Evolutionary conservation across 2,329 filamentous ascomycete species (phyloP), one percentile per base, ranked within the genome.

Genomic region (Scedosporium apiospermum): DNA sequence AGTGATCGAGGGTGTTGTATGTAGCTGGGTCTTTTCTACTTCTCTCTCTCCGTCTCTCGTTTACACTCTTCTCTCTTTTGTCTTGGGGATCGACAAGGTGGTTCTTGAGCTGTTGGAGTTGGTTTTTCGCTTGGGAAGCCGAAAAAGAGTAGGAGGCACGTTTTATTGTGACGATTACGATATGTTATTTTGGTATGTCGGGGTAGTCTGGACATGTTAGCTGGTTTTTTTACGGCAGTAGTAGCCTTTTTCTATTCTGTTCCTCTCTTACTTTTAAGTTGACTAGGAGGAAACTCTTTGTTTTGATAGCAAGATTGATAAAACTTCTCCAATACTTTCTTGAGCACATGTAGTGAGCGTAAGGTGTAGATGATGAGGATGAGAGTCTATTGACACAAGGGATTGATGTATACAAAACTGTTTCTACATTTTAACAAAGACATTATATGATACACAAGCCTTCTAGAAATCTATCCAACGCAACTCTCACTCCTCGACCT

Each of bases 1-100:
- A 38, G 30, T 38, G 10, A 14, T 9, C 30, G 9, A 34, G 30
- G 30, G 30, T 38, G 34, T 38, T 38, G 3, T 38, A 38, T 38
- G 6, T 58, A 26, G 27, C n/a, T 21, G 57, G 57, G 23, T 41
- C 27, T 55, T 27, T 14, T 61, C 10, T 62, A 44, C 42, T 26
- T 38, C 38, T 21, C 53, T 65, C 60, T 49, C 42, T 34, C 61
- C 38, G 49, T 26, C 61, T 46, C 63, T 62, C 53, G 26, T 46
- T 42, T 3, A 26, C 58, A 57, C 58, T 66, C 60, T 62, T 46
- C 57, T 63, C 62, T 60, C 51, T 61, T 57, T 63, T 46, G 34
- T 38, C 27, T 58, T 12, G 18, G 18, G 51, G 18, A 55, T 55
- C 12, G 18, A 23, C 2, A 30, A 18, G 12, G 51, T 2, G 51